These are phyloP conservation scores for Neolecta irregularis DNA, from an alignment of 1,139 yeast genomes.

Conservation along the genomic window DNA sequence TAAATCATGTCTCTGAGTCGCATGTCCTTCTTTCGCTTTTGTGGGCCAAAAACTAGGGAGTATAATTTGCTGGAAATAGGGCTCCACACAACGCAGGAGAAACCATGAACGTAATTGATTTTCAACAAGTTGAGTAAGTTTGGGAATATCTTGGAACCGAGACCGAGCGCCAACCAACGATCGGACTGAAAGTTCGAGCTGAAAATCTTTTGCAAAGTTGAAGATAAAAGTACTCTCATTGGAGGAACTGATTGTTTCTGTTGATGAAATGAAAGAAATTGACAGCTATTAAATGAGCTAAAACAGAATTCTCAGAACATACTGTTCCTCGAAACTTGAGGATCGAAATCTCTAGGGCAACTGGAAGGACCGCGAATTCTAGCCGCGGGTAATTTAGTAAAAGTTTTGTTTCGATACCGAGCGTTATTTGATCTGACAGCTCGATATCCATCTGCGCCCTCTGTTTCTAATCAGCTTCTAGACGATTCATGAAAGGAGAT, in stretches of 20 bases:
- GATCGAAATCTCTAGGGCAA: conserved; percentile 68
- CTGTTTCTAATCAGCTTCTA: conserved; percentile 26
- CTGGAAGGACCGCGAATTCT: conserved; percentile 57
- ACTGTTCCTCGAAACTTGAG: conserved; percentile 82
- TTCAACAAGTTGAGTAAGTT: conserved; percentile 72
- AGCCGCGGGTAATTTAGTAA: conserved; percentile 76
- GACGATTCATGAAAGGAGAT: neutral
- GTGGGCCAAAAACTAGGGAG: conserved; percentile 69
- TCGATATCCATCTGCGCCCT: conserved; percentile 94
- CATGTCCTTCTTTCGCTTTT: neutral
- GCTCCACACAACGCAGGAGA: conserved; percentile 82
- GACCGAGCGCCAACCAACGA: conserved; percentile 88
- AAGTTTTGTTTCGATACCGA: conserved; percentile 75
- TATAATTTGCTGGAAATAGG: conserved; percentile 69
- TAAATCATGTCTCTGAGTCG: too few relatives aligned
- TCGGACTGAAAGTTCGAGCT: conserved; percentile 70
- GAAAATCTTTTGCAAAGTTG: conserved; percentile 79
- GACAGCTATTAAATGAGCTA: conserved; percentile 31
- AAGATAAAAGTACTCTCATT: conserved; percentile 60
- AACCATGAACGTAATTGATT: conserved; percentile 76
- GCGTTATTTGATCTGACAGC: conserved; percentile 70
- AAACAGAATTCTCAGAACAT: conserved; percentile 2
- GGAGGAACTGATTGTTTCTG: conserved; percentile 22
- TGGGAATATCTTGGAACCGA: conserved; percentile 83
- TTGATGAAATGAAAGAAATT: conserved; percentile 50